phyloP scores from a whole-genome alignment of 73 alveolate species.

The Uronychia setigera region DNA sequence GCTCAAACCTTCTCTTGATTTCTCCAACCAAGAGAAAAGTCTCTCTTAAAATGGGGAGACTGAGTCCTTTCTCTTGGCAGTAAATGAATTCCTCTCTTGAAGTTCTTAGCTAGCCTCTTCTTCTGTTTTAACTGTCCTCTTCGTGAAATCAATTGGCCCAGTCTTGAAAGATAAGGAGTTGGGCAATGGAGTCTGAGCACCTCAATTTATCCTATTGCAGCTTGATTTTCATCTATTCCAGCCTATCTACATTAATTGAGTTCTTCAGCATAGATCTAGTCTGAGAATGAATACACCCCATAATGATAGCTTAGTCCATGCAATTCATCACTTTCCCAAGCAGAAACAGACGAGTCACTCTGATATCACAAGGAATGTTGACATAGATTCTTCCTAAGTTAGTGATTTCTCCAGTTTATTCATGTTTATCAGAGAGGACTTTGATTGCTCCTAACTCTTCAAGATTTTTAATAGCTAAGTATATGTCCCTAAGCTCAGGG shows the following conservation, averaged over 20 bases:
- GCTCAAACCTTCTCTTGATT: conserved; percentile 40
- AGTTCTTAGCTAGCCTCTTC: neutral
- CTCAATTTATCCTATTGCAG: conserved; percentile 30
- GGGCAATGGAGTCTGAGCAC: conserved; percentile 52
- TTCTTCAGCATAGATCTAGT: conserved; percentile 41
- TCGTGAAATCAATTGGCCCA: conserved; percentile 45
- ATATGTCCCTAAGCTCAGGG: conserved; percentile 82
- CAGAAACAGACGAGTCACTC: conserved; percentile 81
- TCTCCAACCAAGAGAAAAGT: conserved; percentile 47
- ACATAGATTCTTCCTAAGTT: conserved; percentile 89
- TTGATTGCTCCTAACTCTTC: conserved; percentile 89
- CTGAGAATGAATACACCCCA: conserved; percentile 84
- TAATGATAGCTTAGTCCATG: conserved; percentile 79
- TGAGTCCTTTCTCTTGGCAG: neutral
- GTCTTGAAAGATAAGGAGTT: conserved; percentile 18
- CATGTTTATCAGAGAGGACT: conserved; percentile 39
- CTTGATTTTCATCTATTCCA: conserved; percentile 14
- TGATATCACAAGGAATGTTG: conserved; percentile 89
- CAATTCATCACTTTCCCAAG: conserved; percentile 84
- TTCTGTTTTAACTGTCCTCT: neutral
- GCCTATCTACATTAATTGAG: conserved; percentile 10
- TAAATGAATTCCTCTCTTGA: neutral
- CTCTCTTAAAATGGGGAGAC: conserved; percentile 38
- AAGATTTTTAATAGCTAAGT: conserved; percentile 77
- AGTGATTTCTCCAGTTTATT: conserved; percentile 70